Evolutionary conservation across 1,284 basidiomycete species (phyloP).

Genomic region (Ustilago xerochloae): DNA sequence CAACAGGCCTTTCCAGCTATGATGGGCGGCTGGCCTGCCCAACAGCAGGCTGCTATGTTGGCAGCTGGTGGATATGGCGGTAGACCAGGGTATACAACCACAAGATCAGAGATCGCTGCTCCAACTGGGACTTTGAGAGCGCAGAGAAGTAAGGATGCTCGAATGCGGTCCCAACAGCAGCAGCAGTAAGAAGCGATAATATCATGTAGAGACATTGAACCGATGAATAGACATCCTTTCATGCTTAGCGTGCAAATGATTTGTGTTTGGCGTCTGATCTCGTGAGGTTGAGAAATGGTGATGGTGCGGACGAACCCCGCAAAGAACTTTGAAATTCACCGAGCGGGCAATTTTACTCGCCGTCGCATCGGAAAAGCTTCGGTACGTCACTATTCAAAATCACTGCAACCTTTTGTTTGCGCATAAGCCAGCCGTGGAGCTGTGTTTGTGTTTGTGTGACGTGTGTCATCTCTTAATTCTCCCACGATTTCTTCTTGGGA

Average conservation of each 20-base stretch:
- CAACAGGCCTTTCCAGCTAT: slow-evolving; percentile 1
- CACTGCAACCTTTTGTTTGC: no score
- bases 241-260: no score
- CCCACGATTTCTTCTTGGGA: no score
- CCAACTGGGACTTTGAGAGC: slow-evolving; percentile 5
- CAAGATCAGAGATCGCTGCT: slow-evolving; percentile 25
- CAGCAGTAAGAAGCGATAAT: slow-evolving; percentile 6
- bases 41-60: not conserved
- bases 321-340: no score
- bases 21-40: slow-evolving; percentile 6
- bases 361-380: no score
- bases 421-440: no score
- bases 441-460: no score
- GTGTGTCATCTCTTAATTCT: no score
- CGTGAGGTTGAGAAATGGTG: not conserved
- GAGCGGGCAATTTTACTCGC: no score
- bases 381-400: no score
- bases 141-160: slow-evolving; percentile 20
- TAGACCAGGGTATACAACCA: slow-evolving; percentile 7
- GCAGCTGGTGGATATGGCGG: slow-evolving; percentile 1
- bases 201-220: not conserved
- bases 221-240: no score
- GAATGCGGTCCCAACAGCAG: slow-evolving; percentile 6
- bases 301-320: not conserved
- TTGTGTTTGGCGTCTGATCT: no score